Percentiles rank a stretch among this genome's conserved stretches.
Conservation (phyloP, 768 basidiomycete genomes). For the Coprinopsis cinerea region DNA sequence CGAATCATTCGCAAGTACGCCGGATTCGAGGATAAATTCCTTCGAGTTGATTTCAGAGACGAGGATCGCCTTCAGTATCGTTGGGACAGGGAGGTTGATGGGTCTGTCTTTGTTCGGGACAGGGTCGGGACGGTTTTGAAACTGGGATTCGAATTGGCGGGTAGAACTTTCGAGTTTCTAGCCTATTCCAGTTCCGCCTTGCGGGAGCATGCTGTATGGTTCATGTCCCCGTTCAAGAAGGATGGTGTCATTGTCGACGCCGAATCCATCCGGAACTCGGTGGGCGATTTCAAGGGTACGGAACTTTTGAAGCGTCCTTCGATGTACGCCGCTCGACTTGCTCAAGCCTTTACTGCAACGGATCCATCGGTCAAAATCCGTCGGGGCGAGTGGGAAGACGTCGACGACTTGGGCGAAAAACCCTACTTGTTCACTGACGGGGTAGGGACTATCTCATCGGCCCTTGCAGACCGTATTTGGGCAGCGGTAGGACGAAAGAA, state of each 20-base stretch:
- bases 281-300: slow-evolving; percentile 63
- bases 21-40: slow-evolving; percentile 58
- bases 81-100: slow-evolving; percentile 66
- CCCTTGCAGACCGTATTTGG: slow-evolving; percentile 59
- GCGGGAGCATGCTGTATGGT: slow-evolving; percentile 81
- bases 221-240: slow-evolving; percentile 54
- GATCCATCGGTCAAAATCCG: slow-evolving; percentile 60
- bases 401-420: slow-evolving; percentile 46
- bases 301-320: slow-evolving; percentile 53
- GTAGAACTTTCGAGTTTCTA: slow-evolving; percentile 70
- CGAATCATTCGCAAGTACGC: slow-evolving; percentile 67
- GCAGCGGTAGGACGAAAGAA: slow-evolving; percentile 38
- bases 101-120: slow-evolving; percentile 44
- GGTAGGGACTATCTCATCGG: slow-evolving; percentile 68
- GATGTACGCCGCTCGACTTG: slow-evolving; percentile 76
- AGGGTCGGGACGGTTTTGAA: slow-evolving; percentile 57
- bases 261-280: slow-evolving; percentile 47
- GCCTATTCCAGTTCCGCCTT: slow-evolving; percentile 79
- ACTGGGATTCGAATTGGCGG: slow-evolving; percentile 63
- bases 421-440: slow-evolving; percentile 65
- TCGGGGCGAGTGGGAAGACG: slow-evolving; percentile 54
- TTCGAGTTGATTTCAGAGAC: slow-evolving; percentile 82
- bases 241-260: slow-evolving; percentile 43
- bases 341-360: slow-evolving; percentile 82
- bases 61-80: slow-evolving; percentile 73